Base-by-base conservation (phyloP, 768 basidiomycete genomes). In the Lepiota venenata region DNA sequence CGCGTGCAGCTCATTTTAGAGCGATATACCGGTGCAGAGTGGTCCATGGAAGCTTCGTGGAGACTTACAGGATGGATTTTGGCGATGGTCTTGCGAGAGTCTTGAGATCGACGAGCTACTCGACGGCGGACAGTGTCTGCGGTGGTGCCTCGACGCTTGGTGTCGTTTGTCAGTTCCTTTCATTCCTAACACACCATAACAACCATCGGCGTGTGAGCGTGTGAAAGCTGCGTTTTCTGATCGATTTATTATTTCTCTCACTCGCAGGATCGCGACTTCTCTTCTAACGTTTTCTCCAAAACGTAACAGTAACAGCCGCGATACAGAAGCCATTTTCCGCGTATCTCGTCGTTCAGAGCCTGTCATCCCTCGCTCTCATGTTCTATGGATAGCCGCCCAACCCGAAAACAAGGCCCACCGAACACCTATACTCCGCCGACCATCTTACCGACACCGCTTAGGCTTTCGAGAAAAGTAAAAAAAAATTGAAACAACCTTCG, bases 41-140 rank as follows among this genome's bases (percentile, higher is more conserved):
- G 43, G 52, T 54, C 50, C 41, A 49, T 51, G 55, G 58, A 62
- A 55, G 41, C 59, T 52, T 51, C 58, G 62, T 61, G 62, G 52
- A 56, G 51, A 74, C 74, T 75, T 65, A 75, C 74, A 64, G 63
- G 61, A 65, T 65, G 63, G 68, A 67, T 72, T 72, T 71, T 64
- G 63, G 64, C 65, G 65, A 62, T 64, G 63, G 62, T 67, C 70
- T 69, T 66, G 59, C 60, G 64, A 64, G 61, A 66, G 66, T 66
- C 66, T 72, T 68, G 72, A 70, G 68, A 72, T 72, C 71, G 71
- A 72, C 69, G 69, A 47, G 45, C 41, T 42, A 15, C 44, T 9
- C 48, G 39, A 16, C 32, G 14, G 27, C 42, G 40, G 46, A 9
- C 9, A 18, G 27, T 38, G n/a, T 36, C 38, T 25, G 35, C 51